A percentile compares a stretch with the other conserved stretches of the same genome.
phyloP scores from a whole-genome alignment of 495 filamentous ascomycete species.

The Daldinia grandis region DNA sequence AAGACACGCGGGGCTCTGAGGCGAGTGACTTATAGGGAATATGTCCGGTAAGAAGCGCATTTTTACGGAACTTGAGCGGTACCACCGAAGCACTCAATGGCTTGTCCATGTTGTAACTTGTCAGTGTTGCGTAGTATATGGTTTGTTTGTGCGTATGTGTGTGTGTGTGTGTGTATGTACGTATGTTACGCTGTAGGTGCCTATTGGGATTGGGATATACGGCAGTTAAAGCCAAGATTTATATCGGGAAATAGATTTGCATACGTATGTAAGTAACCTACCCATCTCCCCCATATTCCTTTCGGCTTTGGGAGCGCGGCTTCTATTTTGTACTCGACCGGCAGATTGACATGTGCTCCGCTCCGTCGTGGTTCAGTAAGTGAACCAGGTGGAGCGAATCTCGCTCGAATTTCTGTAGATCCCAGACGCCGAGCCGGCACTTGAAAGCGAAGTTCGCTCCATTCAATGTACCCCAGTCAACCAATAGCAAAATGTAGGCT shows the following conservation, averaged over 20 bases:
- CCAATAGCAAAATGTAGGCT: slow-evolving; percentile 27
- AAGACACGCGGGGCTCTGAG: slow-evolving; percentile 42
- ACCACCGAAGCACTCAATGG: slow-evolving; percentile 32
- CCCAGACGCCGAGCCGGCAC: slow-evolving; percentile 25
- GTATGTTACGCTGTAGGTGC: slow-evolving; percentile 7
- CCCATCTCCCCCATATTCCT: slow-evolving; percentile 9
- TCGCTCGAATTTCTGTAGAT: slow-evolving; percentile 35
- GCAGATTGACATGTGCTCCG: slow-evolving; percentile 20
- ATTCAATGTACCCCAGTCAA: slow-evolving; percentile 11
- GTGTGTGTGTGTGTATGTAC: not conserved
- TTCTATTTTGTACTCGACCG: slow-evolving; percentile 28
- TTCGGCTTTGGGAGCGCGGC: slow-evolving; percentile 4
- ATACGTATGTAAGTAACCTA: slow-evolving; percentile 12
- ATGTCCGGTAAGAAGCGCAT: slow-evolving; percentile 35
- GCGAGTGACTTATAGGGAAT: slow-evolving; percentile 33
- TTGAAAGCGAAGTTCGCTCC: slow-evolving; percentile 35
- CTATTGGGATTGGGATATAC: slow-evolving; percentile 6
- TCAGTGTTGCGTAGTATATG: not conserved
- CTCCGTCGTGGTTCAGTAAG: slow-evolving; percentile 2
- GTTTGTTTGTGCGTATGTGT: not conserved
- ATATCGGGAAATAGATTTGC: slow-evolving; percentile 31
- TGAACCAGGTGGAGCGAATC: slow-evolving; percentile 21
- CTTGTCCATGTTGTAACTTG: slow-evolving; percentile 14
- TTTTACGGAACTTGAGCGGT: slow-evolving; percentile 32
- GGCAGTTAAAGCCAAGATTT: slow-evolving; percentile 30